phyloP scores from a whole-genome alignment of 2,329 filamentous ascomycete genomes.

The Cladophialophora bantiana region DNA sequence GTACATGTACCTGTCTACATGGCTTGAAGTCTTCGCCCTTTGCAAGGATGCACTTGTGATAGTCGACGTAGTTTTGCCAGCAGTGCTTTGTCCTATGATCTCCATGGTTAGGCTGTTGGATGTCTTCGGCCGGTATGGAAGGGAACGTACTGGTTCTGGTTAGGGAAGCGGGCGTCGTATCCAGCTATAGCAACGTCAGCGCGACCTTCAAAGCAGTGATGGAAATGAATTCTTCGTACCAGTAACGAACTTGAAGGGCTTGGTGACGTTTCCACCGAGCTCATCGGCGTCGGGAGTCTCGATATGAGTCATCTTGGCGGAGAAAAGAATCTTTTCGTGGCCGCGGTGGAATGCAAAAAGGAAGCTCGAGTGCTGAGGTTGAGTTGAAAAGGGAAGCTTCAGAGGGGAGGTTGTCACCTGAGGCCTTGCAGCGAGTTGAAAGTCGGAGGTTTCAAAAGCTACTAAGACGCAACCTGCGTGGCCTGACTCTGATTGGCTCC shows the following conservation, averaged over 20 bases:
- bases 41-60: constrained; percentile 98
- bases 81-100: constrained; percentile 85
- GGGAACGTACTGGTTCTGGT: constrained; percentile 73
- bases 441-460: constrained; percentile 24
- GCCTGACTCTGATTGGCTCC: constrained; percentile 28
- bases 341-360: constrained; percentile 33
- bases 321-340: constrained; percentile 46
- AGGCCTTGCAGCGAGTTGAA: constrained; percentile 24
- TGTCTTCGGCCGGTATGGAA: constrained; percentile 13
- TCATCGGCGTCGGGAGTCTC: constrained; percentile 69
- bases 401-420: constrained; percentile 30
- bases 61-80: constrained; percentile 99
- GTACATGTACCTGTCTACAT: constrained; percentile 81
- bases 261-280: constrained; percentile 81
- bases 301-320: constrained; percentile 82
- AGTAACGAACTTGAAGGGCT: constrained; percentile 86
- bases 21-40: constrained; percentile 99
- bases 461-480: constrained; percentile 24
- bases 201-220: constrained; percentile 32
- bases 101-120: constrained; percentile 24
- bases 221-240: constrained; percentile 43
- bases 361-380: constrained; percentile 16
- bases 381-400: constrained; percentile 13
- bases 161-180: constrained; percentile 98
- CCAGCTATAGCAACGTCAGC: constrained; percentile 56